These are phyloP conservation scores for Arthroderma sp. DNA, from an alignment of 2,329 filamentous ascomycete genomes.

Conservation along the genomic window DNA sequence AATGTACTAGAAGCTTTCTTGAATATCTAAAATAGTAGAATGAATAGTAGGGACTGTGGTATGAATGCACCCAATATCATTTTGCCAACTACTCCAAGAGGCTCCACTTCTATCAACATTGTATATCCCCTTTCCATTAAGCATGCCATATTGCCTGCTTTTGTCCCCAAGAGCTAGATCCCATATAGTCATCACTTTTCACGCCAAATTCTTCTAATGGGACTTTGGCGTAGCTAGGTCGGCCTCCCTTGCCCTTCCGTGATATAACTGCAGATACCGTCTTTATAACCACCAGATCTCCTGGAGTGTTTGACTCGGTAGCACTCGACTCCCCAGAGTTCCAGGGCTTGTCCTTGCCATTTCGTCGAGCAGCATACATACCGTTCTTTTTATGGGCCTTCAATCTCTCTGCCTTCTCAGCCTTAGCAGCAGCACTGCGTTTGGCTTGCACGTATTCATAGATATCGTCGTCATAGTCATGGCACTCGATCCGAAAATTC, in stretches of 20 bases:
- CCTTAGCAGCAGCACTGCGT: conserved; percentile 1
- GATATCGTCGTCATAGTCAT: conserved; percentile 10
- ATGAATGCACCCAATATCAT: no score
- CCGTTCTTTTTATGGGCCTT: no score
- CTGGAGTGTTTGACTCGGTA: neutral
- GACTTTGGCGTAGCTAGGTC: conserved; percentile 7
- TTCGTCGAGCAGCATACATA: no score
- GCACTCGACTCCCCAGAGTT: neutral
- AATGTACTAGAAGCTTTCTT: no score
- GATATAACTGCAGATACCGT: conserved; percentile 7
- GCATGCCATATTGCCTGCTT: no score
- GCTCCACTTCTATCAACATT: no score
- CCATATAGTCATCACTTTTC: conserved; percentile 3
- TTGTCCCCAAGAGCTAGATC: no score
- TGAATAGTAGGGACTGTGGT: no score
- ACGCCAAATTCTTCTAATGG: conserved; percentile 9
- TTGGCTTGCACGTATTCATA: conserved; percentile 8
- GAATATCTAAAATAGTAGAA: no score
- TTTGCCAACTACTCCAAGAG: no score
- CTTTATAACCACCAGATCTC: conserved; percentile 5
- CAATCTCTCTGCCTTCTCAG: neutral
- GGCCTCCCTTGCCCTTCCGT: conserved; percentile 7
- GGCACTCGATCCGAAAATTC: conserved; percentile 7
- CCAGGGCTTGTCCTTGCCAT: neutral
- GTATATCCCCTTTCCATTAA: no score